A percentile compares a stretch with the other conserved stretches of the same genome.
phyloP scores from a whole-genome alignment of 805 yeast species.

The Brettanomyces bruxellensis region DNA sequence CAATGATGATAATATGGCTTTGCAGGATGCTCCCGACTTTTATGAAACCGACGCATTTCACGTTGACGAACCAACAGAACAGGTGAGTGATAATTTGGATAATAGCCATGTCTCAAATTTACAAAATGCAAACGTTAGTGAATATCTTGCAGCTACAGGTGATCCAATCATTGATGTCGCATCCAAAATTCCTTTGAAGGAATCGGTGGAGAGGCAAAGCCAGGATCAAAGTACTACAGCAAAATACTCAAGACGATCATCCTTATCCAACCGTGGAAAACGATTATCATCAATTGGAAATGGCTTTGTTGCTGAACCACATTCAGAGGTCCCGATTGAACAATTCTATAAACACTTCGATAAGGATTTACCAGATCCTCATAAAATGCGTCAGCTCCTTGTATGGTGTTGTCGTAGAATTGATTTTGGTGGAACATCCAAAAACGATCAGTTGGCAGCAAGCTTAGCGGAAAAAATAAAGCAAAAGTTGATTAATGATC shows the following conservation, averaged over 20 bases:
- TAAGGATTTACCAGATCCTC: slow-evolving; percentile 57
- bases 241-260: slow-evolving; percentile 30
- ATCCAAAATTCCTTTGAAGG: neutral
- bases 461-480: slow-evolving; percentile 36
- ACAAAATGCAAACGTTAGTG: neutral
- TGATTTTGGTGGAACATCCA: slow-evolving; percentile 12
- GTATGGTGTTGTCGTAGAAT: slow-evolving; percentile 58
- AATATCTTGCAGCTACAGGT: neutral
- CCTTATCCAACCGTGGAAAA: slow-evolving; percentile 55
- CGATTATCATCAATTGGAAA: slow-evolving; percentile 68
- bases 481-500: slow-evolving; percentile 51
- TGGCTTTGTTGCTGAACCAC: slow-evolving; percentile 62
- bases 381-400: slow-evolving; percentile 59
- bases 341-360: slow-evolving; percentile 60
- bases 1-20: no score
- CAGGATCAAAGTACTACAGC: neutral
- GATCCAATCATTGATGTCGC: neutral
- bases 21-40: no score
- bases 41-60: no score
- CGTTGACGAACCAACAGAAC: no score
- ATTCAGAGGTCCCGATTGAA: slow-evolving; percentile 42
- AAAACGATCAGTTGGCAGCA: slow-evolving; percentile 11
- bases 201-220: neutral
- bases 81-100: no score
- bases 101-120: no score